Evolutionary conservation across 768 basidiomycete genomes (phyloP).

Genomic region (Suillus variegatus): DNA sequence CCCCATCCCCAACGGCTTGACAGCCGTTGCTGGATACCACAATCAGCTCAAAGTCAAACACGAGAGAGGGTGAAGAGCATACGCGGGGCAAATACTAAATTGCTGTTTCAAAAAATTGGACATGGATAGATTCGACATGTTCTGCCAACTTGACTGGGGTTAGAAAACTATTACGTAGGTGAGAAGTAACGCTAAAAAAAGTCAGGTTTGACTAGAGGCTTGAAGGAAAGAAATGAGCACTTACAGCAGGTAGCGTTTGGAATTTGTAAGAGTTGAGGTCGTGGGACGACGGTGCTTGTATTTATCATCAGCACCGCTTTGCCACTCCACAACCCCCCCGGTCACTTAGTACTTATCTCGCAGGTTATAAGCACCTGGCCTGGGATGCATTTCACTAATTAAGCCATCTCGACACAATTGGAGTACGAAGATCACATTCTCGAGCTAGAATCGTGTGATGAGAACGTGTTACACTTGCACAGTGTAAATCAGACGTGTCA

Average conservation of each 20-base stretch:
- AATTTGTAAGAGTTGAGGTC: background rate
- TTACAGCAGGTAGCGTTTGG: too few species aligned
- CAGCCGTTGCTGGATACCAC: constrained; percentile 75
- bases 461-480: background rate
- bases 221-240: background rate
- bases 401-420: background rate
- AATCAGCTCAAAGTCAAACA: constrained; percentile 17
- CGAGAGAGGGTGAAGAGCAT: constrained; percentile 28
- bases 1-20: constrained; percentile 98
- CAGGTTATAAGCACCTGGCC: background rate
- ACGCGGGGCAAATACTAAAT: constrained; percentile 97
- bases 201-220: background rate
- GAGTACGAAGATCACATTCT: background rate
- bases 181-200: background rate
- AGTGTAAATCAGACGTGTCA: constrained; percentile 19
- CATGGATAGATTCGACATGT: constrained; percentile 74
- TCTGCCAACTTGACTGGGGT: constrained; percentile 76
- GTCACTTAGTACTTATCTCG: background rate
- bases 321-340: constrained; percentile 9
- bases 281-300: constrained; percentile 1
- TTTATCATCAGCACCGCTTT: constrained; percentile 12
- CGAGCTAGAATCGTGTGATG: constrained; percentile 10
- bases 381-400: background rate
- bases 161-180: constrained; percentile 1
- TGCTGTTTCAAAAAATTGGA: constrained; percentile 72